Conservation (phyloP, 2,329 filamentous ascomycete species). For the Diaporthe vaccinii region DNA sequence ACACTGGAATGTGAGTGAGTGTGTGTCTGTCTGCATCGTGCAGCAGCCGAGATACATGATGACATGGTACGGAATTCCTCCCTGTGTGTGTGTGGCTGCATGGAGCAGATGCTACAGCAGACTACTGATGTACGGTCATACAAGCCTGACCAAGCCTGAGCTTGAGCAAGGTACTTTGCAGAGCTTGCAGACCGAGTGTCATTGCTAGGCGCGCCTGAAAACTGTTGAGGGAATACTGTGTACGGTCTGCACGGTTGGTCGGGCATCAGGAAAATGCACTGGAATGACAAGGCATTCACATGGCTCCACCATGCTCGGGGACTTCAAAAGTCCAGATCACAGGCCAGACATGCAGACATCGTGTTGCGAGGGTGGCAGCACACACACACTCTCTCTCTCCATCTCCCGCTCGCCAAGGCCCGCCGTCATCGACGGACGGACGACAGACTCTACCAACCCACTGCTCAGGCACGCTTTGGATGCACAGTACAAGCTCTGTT, state of each 20-base stretch:
- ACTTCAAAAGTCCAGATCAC: not conserved
- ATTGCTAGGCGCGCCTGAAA: constrained; percentile 1
- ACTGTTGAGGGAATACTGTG: constrained; percentile 2
- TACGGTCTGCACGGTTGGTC: not conserved
- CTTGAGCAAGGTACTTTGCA: not conserved
- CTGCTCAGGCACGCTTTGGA: not conserved
- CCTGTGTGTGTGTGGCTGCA: constrained; percentile 10
- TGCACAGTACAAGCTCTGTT: not conserved
- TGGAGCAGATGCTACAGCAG: constrained; percentile 5
- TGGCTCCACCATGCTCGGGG: constrained; percentile 4
- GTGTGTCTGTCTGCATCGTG: not conserved
- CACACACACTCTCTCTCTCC: not conserved
- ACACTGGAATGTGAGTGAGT: constrained; percentile 24
- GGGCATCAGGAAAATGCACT: not conserved
- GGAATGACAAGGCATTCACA: not conserved
- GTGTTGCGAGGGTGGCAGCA: not conserved
- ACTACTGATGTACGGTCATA: constrained; percentile 14
- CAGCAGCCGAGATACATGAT: constrained; percentile 2
- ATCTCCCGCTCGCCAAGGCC: not conserved
- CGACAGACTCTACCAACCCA: not conserved
- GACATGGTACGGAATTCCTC: not conserved
- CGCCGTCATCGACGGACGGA: not conserved
- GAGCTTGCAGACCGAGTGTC: not conserved
- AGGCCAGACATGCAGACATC: not conserved
- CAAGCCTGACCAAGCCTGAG: not conserved